These are phyloP conservation scores for Metarhizium anisopliae DNA, from an alignment of 2,329 filamentous ascomycete species.

Conservation along the genomic window DNA sequence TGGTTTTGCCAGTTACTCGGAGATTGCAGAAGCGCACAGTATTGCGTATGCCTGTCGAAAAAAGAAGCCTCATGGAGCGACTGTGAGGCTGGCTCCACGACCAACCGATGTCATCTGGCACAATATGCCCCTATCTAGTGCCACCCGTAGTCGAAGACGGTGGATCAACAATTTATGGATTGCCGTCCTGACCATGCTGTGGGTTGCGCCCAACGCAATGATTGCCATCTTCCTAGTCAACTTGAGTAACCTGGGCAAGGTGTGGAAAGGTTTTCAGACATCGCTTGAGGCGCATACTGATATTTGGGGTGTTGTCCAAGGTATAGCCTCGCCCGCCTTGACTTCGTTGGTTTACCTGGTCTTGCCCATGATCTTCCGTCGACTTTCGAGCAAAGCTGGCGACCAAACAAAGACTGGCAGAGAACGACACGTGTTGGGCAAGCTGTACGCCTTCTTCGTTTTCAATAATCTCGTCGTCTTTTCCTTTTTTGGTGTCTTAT, in stretches of 20 bases:
- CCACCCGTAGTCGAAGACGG: constrained; percentile 60
- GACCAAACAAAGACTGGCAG: constrained; percentile 88
- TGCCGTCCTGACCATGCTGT: constrained; percentile 67
- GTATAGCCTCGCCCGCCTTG: constrained; percentile 80
- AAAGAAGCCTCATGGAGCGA: constrained; percentile 72
- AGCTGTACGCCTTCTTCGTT: constrained; percentile 91
- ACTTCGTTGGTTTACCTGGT: constrained; percentile 82
- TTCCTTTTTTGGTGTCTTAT: constrained; percentile 79
- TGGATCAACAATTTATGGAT: constrained; percentile 83
- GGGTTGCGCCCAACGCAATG: constrained; percentile 86
- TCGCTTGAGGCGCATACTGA: constrained; percentile 53
- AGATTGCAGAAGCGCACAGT: constrained; percentile 77
- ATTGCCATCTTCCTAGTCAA: constrained; percentile 93
- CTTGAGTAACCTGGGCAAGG: constrained; percentile 64
- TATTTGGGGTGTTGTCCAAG: constrained; percentile 83
- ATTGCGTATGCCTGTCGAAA: constrained; percentile 76
- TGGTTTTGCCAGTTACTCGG: constrained; percentile 89
- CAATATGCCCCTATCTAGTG: constrained; percentile 68
- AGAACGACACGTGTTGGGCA: constrained; percentile 82
- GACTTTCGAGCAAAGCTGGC: constrained; percentile 72
- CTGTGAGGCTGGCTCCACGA: constrained; percentile 68
- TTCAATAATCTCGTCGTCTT: constrained; percentile 97
- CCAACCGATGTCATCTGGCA: constrained; percentile 95
- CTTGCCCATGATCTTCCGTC: constrained; percentile 84
- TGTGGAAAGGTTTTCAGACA: constrained; percentile 68